Conservation (phyloP, 306 rosid species). For the Macrotyloma uniflorum region DNA sequence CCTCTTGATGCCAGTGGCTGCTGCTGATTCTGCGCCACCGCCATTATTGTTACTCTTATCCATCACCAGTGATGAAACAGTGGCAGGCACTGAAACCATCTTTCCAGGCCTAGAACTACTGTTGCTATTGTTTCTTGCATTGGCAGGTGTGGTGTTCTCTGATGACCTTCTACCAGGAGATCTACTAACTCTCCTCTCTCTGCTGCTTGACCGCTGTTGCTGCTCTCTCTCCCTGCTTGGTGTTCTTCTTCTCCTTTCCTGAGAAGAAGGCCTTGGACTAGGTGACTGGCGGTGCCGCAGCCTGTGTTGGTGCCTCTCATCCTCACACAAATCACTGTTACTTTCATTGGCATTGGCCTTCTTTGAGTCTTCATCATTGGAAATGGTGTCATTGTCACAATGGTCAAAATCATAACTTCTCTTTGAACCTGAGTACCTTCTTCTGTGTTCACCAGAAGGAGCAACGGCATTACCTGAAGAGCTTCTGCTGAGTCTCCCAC, state of each 20-base stretch:
- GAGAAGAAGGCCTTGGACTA: slow-evolving; percentile 52
- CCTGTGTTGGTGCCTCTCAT: slow-evolving; percentile 47
- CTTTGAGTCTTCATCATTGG: slow-evolving; percentile 43
- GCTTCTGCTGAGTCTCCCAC: slow-evolving; percentile 95
- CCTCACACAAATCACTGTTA: slow-evolving; percentile 39
- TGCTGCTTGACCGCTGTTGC: slow-evolving; percentile 67
- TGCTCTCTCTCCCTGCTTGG: slow-evolving; percentile 85
- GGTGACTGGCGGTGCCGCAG: slow-evolving; percentile 60
- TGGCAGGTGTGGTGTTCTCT: slow-evolving; percentile 36
- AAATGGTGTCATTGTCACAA: slow-evolving; percentile 46
- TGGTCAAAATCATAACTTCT: slow-evolving; percentile 77
- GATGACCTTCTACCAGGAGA: slow-evolving; percentile 85
- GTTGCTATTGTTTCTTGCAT: slow-evolving; percentile 27
- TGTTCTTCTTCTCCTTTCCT: slow-evolving; percentile 74
- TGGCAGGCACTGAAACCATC: slow-evolving; percentile 91
- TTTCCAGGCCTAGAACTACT: slow-evolving; percentile 63
- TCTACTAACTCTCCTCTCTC: slow-evolving; percentile 82
- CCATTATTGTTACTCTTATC: slow-evolving; percentile 70
- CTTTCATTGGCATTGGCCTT: slow-evolving; percentile 26
- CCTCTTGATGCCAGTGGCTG: slow-evolving; percentile 58
- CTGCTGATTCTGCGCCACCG: slow-evolving; percentile 51
- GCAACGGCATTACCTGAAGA: slow-evolving; percentile 78
- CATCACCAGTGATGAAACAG: slow-evolving; percentile 74
- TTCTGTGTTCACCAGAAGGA: slow-evolving; percentile 47
- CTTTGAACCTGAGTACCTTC: slow-evolving; percentile 90